These are phyloP conservation scores for Orobanche coerulescens DNA, from an alignment of 257 asterid species.

Conservation along the genomic window DNA sequence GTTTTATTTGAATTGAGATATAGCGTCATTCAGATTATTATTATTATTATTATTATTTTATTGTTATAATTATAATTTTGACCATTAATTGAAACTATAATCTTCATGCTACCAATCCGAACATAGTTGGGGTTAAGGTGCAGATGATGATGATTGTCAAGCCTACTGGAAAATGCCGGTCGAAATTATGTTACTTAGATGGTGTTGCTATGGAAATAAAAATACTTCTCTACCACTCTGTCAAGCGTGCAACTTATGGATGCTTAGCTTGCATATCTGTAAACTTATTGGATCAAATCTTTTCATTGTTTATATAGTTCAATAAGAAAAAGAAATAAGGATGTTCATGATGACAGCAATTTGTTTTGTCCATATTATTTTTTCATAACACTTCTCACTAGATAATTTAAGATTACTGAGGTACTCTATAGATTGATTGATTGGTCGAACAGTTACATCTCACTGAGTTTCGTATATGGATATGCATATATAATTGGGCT, in stretches of 20 bases:
- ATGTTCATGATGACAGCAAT: background rate
- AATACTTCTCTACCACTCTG: background rate
- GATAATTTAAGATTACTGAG: background rate
- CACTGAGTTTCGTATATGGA: background rate
- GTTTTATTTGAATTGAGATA: background rate
- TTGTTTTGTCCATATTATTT: background rate
- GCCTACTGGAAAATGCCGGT: slow-evolving; percentile 1
- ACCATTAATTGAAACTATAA: too few relatives aligned
- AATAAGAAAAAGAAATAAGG: background rate
- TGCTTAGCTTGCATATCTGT: background rate
- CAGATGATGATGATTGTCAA: too few relatives aligned
- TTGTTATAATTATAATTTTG: too few relatives aligned
- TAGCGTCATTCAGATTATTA: slow-evolving; percentile 2
- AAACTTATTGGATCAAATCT: background rate
- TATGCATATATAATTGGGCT: background rate
- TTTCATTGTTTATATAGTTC: slow-evolving; percentile 3
- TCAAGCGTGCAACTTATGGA: background rate
- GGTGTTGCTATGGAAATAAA: background rate
- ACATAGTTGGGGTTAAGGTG: too few relatives aligned
- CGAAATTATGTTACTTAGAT: background rate
- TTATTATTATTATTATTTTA: background rate
- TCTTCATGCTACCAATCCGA: too few relatives aligned
- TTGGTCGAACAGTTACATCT: background rate
- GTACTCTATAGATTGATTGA: slow-evolving; percentile 9
- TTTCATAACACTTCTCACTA: slow-evolving; percentile 1